Percentiles rank a stretch among this genome's conserved stretches.
phyloP scores from a whole-genome alignment of 768 basidiomycete genomes.

The Hemileccinum rubropunctum region DNA sequence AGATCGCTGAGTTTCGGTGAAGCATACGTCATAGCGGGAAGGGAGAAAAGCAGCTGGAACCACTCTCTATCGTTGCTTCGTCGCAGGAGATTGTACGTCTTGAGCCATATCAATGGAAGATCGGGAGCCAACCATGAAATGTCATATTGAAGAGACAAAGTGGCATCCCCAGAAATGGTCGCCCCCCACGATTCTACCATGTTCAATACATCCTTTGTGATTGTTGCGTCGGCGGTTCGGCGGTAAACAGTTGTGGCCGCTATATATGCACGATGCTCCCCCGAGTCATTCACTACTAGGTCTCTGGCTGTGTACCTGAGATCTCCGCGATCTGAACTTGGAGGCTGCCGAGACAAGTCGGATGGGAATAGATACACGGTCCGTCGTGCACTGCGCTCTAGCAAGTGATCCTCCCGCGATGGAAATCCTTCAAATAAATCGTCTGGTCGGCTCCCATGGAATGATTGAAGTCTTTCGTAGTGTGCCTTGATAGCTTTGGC shows the following conservation, averaged over 20 bases:
- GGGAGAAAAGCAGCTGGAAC: constrained; percentile 26
- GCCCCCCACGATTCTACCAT: constrained; percentile 10
- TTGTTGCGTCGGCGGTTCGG: not conserved
- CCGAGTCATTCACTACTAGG: not conserved
- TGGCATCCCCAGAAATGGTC: not conserved
- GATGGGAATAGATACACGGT: not conserved
- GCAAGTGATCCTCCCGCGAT: constrained; percentile 1
- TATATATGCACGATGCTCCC: constrained; percentile 10
- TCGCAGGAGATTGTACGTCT: constrained; percentile 26
- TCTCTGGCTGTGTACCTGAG: constrained; percentile 8
- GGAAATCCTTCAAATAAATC: constrained; percentile 3
- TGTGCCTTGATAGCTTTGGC: constrained; percentile 29
- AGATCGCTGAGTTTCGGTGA: constrained; percentile 13
- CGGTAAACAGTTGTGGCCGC: constrained; percentile 6
- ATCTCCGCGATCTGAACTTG: not conserved
- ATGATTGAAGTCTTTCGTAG: constrained; percentile 12
- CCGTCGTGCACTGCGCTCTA: constrained; percentile 14
- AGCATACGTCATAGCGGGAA: constrained; percentile 29
- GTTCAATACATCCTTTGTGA: not conserved
- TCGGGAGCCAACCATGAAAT: constrained; percentile 22
- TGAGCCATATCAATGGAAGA: constrained; percentile 22
- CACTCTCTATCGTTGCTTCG: constrained; percentile 1
- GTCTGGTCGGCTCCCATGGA: not conserved
- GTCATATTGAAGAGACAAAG: constrained; percentile 17
- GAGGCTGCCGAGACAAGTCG: not conserved